Conservation (phyloP, 768 basidiomycete genomes). For the Paxillus rubicundulus region DNA sequence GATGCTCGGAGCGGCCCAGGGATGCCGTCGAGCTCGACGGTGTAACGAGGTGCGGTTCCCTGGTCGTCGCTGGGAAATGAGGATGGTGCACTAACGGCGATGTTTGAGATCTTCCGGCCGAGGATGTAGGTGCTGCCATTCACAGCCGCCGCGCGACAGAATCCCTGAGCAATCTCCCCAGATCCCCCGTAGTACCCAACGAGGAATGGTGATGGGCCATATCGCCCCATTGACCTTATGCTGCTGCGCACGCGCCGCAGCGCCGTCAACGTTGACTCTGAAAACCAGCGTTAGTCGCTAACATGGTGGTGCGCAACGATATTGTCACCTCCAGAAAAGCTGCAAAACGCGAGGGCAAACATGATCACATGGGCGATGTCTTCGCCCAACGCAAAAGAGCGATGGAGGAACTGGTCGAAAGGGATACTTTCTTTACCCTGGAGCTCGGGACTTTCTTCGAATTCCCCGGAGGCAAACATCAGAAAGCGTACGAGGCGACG, state of each 20-base stretch:
- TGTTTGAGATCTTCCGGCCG: slow-evolving; percentile 39
- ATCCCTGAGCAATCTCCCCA: slow-evolving; percentile 92
- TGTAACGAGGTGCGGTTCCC: slow-evolving; percentile 30
- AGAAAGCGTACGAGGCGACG: slow-evolving; percentile 90
- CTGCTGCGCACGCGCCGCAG: slow-evolving; percentile 71
- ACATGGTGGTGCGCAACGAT: background rate
- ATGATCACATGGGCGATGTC: slow-evolving; percentile 60
- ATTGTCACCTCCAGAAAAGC: slow-evolving; percentile 50
- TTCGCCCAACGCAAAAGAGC: slow-evolving; percentile 59
- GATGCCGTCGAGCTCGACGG: slow-evolving; percentile 55
- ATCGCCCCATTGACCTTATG: slow-evolving; percentile 77
- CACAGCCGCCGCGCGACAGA: slow-evolving; percentile 84
- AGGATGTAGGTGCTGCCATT: slow-evolving; percentile 72
- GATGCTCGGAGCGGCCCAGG: slow-evolving; percentile 56
- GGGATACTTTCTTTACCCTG: slow-evolving; percentile 52
- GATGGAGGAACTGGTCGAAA: slow-evolving; percentile 63
- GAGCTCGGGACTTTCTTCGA: slow-evolving; percentile 61
- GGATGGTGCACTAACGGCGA: slow-evolving; percentile 30
- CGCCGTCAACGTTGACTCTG: slow-evolving; percentile 67
- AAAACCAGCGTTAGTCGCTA: slow-evolving; percentile 1
- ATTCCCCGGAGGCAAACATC: slow-evolving; percentile 74
- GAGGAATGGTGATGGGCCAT: slow-evolving; percentile 85
- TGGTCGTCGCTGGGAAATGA: slow-evolving; percentile 18
- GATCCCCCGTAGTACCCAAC: slow-evolving; percentile 94
- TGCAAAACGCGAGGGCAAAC: slow-evolving; percentile 77